Percentiles rank a stretch among this genome's conserved stretches.
phyloP scores from a whole-genome alignment of 106 monocot genomes.

The Vanilla planifolia region DNA sequence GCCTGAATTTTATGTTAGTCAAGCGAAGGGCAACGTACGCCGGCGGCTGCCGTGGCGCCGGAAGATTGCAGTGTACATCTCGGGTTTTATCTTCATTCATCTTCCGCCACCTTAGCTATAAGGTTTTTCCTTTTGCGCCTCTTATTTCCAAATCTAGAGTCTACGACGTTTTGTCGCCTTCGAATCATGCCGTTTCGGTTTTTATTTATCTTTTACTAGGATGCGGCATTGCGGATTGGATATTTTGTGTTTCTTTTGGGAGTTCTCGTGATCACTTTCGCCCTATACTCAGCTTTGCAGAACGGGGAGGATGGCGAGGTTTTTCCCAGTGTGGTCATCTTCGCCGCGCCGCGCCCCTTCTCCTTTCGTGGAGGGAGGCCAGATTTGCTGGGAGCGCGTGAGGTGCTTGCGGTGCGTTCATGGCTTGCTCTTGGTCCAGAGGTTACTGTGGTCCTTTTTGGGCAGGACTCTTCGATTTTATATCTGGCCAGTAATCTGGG shows the following conservation, averaged over 20 bases:
- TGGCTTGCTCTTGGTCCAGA: constrained; percentile 61
- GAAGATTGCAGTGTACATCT: too few relatives aligned
- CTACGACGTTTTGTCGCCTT: not conserved
- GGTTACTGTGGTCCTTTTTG: constrained; percentile 69
- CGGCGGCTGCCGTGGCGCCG: too few relatives aligned
- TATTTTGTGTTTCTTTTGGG: not conserved
- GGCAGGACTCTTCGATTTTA: constrained; percentile 36
- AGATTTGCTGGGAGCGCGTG: constrained; percentile 22
- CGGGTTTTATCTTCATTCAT: not conserved
- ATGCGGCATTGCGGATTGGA: not conserved
- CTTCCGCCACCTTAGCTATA: not conserved
- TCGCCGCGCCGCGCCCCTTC: constrained; percentile 48
- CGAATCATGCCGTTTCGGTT: not conserved
- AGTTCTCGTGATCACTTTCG: not conserved
- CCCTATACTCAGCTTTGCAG: not conserved
- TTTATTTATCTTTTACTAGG: not conserved
- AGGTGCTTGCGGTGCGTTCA: constrained; percentile 78
- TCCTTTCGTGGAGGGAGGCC: not conserved
- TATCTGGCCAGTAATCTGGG: constrained; percentile 44
- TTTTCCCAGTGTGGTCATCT: constrained; percentile 46
- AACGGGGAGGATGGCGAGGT: constrained; percentile 5
- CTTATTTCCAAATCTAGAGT: too few relatives aligned
- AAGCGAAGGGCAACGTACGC: not conserved
- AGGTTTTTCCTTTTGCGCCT: not conserved
- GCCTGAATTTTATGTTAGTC: not conserved